These are phyloP conservation scores for Claviceps quebecensis DNA, from an alignment of 2,329 filamentous ascomycete genomes.

Conservation along the genomic window DNA sequence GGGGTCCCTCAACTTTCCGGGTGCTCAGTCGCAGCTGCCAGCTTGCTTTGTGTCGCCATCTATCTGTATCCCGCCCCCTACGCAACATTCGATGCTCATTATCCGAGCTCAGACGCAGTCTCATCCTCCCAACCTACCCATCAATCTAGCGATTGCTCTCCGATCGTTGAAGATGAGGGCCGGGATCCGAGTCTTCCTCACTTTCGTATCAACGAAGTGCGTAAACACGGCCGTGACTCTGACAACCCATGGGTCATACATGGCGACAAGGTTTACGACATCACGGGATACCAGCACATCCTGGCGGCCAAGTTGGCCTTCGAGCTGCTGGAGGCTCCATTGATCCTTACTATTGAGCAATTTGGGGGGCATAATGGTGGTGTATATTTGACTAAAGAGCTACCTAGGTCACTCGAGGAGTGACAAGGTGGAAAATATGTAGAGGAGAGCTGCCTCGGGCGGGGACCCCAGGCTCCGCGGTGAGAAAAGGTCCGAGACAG, in stretches of 20 bases:
- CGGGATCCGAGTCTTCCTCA: slow-evolving; percentile 31
- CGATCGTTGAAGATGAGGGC: slow-evolving; percentile 8
- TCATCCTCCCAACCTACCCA: neutral
- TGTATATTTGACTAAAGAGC: no score
- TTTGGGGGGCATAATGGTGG: no score
- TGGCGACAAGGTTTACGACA: slow-evolving; percentile 53
- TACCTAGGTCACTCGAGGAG: no score
- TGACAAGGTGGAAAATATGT: no score
- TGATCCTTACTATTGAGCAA: slow-evolving; percentile 55
- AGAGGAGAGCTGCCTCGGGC: no score
- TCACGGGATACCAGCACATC: slow-evolving; percentile 51
- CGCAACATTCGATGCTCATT: slow-evolving; percentile 5
- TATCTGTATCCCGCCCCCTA: neutral
- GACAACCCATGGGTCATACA: slow-evolving; percentile 49
- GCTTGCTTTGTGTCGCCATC: slow-evolving; percentile 5
- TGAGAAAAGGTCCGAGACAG: no score
- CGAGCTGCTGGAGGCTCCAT: slow-evolving; percentile 50
- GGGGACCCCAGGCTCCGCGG: no score
- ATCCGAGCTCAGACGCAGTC: slow-evolving; percentile 1
- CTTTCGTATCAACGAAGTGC: slow-evolving; percentile 36
- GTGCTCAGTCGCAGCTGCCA: slow-evolving; percentile 3
- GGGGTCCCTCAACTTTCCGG: neutral
- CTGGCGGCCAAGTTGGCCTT: slow-evolving; percentile 54
- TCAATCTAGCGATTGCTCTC: neutral
- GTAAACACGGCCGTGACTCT: slow-evolving; percentile 37